Percentiles rank a stretch among this genome's conserved stretches.
phyloP scores from a whole-genome alignment of 2,329 filamentous ascomycete species.

The Microdochium nivale region DNA sequence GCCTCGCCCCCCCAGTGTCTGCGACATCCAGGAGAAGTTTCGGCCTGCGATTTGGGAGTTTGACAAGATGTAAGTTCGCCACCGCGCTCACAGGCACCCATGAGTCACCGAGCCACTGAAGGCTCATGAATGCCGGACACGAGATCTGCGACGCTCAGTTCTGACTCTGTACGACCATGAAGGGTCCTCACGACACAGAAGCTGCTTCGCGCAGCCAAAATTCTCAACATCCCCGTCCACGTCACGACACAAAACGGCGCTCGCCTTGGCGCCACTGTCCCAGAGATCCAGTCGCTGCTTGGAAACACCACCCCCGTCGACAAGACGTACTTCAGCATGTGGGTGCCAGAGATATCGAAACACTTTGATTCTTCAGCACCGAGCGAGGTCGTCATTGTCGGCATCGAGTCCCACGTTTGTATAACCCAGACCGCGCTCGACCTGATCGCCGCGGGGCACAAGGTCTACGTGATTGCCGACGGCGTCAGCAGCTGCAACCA shows the following conservation, averaged over 20 bases:
- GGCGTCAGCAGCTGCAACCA: slow-evolving; percentile 81
- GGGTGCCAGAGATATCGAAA: slow-evolving; percentile 55
- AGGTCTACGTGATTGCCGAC: slow-evolving; percentile 81
- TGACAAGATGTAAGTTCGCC: slow-evolving; percentile 57
- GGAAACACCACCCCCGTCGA: slow-evolving; percentile 54
- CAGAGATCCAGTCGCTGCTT: slow-evolving; percentile 54
- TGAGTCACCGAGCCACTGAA: background rate
- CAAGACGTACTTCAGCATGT: slow-evolving; percentile 90
- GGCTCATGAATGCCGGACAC: background rate
- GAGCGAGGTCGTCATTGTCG: slow-evolving; percentile 67
- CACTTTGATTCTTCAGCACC: slow-evolving; percentile 11
- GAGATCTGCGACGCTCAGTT: background rate
- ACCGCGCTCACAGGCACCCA: background rate
- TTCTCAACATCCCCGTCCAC: slow-evolving; percentile 69
- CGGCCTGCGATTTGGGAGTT: slow-evolving; percentile 76
- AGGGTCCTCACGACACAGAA: slow-evolving; percentile 61
- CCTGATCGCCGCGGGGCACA: slow-evolving; percentile 63
- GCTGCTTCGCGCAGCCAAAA: slow-evolving; percentile 54
- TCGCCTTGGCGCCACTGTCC: slow-evolving; percentile 72
- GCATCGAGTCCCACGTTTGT: slow-evolving; percentile 92
- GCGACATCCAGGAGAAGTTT: slow-evolving; percentile 94
- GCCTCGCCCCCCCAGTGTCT: slow-evolving; percentile 51
- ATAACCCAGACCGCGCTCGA: slow-evolving; percentile 88
- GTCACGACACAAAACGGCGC: slow-evolving; percentile 77
- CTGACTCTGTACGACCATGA: slow-evolving; percentile 3